Evolutionary conservation across 116 monocot species (phyloP).

Genomic region (Dioscorea cayenensis): DNA sequence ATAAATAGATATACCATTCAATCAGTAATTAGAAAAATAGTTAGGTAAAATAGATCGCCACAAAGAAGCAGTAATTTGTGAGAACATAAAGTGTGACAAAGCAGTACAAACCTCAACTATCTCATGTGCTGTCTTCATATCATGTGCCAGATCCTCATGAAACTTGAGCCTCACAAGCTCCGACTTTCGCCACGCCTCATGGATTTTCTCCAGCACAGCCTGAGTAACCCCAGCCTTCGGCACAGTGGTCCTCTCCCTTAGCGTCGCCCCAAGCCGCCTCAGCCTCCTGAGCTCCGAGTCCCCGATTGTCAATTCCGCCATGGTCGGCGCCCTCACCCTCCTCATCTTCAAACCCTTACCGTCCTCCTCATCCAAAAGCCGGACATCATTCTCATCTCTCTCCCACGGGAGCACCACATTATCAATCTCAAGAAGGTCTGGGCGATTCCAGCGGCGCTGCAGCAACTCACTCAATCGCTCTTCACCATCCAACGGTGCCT

Average conservation of each 20-base stretch:
- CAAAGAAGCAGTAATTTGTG: neutral
- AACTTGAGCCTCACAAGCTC: conserved; percentile 73
- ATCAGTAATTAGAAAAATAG: too few species aligned
- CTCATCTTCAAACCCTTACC: conserved; percentile 16
- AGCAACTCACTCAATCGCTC: conserved; percentile 55
- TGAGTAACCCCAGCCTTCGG: conserved; percentile 75
- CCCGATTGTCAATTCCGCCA: conserved; percentile 74
- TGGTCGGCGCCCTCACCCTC: conserved; percentile 52
- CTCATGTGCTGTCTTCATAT: conserved; percentile 77
- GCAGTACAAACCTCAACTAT: conserved; percentile 62
- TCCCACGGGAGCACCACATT: conserved; percentile 53
- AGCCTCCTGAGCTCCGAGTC: conserved; percentile 61
- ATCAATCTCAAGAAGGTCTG: conserved; percentile 18
- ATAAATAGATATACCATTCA: too few species aligned
- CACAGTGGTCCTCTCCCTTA: conserved; percentile 61
- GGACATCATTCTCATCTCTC: conserved; percentile 19
- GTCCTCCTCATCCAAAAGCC: conserved; percentile 2
- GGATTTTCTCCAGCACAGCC: conserved; percentile 55
- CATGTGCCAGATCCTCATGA: conserved; percentile 59
- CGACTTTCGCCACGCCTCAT: conserved; percentile 60
- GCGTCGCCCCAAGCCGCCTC: conserved; percentile 35
- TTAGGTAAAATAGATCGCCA: neutral
- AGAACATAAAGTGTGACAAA: neutral
- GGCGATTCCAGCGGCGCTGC: conserved; percentile 61
- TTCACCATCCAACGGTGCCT: conserved; percentile 17